Percentiles rank a stretch among this genome's conserved stretches.
phyloP scores from a whole-genome alignment of 2,329 filamentous ascomycete species.

The Bimuria novae-zelandiae region DNA sequence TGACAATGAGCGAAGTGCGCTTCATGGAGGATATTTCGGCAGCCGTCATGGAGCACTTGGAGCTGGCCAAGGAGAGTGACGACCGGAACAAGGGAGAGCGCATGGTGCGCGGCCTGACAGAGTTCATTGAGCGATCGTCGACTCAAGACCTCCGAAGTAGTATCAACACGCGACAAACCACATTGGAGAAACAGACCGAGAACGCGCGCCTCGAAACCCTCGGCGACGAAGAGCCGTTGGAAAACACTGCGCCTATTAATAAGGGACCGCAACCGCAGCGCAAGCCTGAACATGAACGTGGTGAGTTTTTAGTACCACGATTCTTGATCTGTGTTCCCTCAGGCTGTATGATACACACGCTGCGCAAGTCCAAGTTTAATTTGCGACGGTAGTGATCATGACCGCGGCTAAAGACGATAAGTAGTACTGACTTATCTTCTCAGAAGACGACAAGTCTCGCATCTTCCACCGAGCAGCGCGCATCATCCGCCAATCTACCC shows the following conservation, averaged over 20 bases:
- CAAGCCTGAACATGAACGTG: constrained; percentile 21
- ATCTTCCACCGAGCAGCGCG: constrained; percentile 43
- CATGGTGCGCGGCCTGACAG: constrained; percentile 41
- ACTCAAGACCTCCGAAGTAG: constrained; percentile 26
- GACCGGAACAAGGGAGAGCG: constrained; percentile 33
- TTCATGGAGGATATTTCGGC: constrained; percentile 39
- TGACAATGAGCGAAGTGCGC: constrained; percentile 30
- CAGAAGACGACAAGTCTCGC: constrained; percentile 26
- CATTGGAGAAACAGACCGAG: constrained; percentile 41
- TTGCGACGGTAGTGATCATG: too few relatives aligned
- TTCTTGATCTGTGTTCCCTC: too few relatives aligned
- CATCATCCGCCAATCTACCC: constrained; percentile 40
- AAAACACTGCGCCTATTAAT: constrained; percentile 7
- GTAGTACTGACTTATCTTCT: neutral
- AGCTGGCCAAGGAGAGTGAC: constrained; percentile 33
- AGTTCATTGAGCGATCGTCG: constrained; percentile 39
- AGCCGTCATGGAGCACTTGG: constrained; percentile 39
- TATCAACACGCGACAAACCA: constrained; percentile 22
- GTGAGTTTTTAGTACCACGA: too few relatives aligned
- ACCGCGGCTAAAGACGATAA: too few relatives aligned
- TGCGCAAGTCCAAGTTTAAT: too few relatives aligned
- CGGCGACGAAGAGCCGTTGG: constrained; percentile 24
- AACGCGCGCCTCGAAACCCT: constrained; percentile 36
- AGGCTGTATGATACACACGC: too few relatives aligned
- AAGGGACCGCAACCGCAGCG: constrained; percentile 22